Conservation (phyloP, 2,329 filamentous ascomycete species). For the Exophiala viscosa region DNA sequence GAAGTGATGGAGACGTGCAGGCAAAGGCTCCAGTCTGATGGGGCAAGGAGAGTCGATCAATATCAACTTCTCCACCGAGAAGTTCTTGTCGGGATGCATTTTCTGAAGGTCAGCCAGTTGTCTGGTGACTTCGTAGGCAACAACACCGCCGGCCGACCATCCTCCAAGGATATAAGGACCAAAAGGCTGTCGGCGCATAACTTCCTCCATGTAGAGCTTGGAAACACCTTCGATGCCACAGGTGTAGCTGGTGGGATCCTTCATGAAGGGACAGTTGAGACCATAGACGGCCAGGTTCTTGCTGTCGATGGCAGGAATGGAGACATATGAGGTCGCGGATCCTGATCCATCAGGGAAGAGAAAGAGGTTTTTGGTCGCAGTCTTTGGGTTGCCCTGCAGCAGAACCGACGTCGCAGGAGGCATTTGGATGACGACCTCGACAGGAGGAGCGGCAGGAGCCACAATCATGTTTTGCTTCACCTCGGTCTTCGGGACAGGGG, state of each 20-base stretch:
- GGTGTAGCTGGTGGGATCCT: conserved; percentile 31
- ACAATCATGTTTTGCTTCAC: conserved; percentile 30
- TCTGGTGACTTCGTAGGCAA: conserved; percentile 36
- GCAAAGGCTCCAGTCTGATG: conserved; percentile 64
- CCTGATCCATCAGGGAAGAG: conserved; percentile 47
- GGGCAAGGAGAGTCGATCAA: conserved; percentile 64
- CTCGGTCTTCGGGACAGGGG: conserved; percentile 27
- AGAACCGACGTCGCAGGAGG: conserved; percentile 43
- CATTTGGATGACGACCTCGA: conserved; percentile 28
- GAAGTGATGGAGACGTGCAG: conserved; percentile 50
- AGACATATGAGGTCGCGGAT: conserved; percentile 45
- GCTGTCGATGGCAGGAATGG: conserved; percentile 39
- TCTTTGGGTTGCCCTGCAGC: conserved; percentile 42
- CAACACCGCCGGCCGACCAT: conserved; percentile 38
- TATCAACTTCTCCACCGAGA: conserved; percentile 54
- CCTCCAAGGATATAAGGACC: conserved; percentile 40
- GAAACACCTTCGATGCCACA: conserved; percentile 31
- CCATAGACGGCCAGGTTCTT: conserved; percentile 43
- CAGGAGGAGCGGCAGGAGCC: conserved; percentile 23
- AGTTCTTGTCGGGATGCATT: conserved; percentile 27
- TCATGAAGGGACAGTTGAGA: conserved; percentile 45
- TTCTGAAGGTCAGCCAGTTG: conserved; percentile 28
- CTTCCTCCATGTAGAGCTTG: conserved; percentile 30
- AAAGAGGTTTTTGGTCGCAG: conserved; percentile 41
- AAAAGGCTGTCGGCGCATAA: conserved; percentile 34